A percentile compares a stretch with the other conserved stretches of the same genome.
phyloP scores from a whole-genome alignment of 176 grass and related monocot species.

The Triticum aestivum region IWGSC_CS_RefSeq_v2.1 NC_057801.1:64230172-64230671 shows the following conservation, averaged over 20 bases:
- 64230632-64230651: constrained; percentile 29
- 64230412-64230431: background rate
- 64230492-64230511: too few species aligned
- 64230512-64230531: too few species aligned
- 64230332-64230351: constrained; percentile 41
- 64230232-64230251: too few species aligned
- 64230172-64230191: too few species aligned
- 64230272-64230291: constrained; percentile 52
- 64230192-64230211: too few species aligned
- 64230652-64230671: background rate
- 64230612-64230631: background rate
- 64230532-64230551: too few species aligned
- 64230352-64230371: constrained; percentile 50
- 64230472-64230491: too few species aligned
- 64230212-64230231: too few species aligned
- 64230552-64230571: background rate
- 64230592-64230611: background rate
- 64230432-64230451: background rate
- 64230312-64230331: constrained; percentile 26
- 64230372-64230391: constrained; percentile 22
- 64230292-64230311: constrained; percentile 20
- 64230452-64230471: too few species aligned
- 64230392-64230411: constrained; percentile 13
- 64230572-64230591: background rate
- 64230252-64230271: constrained; percentile 57